Conservation (phyloP, 345 rosid species). For the Luvunga scandens region DNA sequence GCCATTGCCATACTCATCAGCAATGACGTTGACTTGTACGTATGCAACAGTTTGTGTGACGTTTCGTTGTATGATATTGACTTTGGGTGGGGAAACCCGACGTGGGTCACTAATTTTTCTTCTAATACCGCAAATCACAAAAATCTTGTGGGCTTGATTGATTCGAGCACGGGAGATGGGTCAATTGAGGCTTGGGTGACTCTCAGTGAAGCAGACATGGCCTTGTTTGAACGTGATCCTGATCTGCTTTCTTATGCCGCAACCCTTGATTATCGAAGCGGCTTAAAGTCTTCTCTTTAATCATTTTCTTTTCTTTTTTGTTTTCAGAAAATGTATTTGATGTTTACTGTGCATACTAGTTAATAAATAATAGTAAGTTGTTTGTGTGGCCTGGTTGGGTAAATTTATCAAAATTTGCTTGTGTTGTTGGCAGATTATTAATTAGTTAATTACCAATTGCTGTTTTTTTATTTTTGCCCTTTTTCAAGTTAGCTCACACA, state of each 20-base stretch:
- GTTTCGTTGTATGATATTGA: constrained; percentile 25
- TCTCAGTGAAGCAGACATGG: constrained; percentile 39
- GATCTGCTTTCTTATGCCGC: constrained; percentile 41
- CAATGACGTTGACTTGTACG: constrained; percentile 18
- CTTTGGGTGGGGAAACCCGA: constrained; percentile 46
- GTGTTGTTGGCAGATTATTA: background rate
- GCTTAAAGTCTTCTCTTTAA: background rate
- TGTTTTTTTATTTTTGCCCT: too few relatives aligned
- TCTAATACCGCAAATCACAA: background rate
- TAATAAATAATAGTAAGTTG: background rate
- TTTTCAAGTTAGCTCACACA: too few relatives aligned
- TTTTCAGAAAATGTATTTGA: background rate
- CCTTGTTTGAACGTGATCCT: constrained; percentile 30
- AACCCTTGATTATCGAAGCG: constrained; percentile 24
- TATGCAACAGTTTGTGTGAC: constrained; percentile 20
- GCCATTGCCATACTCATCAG: background rate
- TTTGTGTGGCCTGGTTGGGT: background rate
- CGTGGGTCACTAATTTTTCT: constrained; percentile 31
- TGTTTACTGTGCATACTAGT: background rate
- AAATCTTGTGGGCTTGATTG: constrained; percentile 27
- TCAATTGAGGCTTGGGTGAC: constrained; percentile 48
- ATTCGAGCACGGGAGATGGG: constrained; percentile 34
- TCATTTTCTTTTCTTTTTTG: too few relatives aligned
- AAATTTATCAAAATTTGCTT: background rate
- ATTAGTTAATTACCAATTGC: too few relatives aligned